Evolutionary conservation across 1,284 basidiomycete species (phyloP).

Genomic region (Entoloma clypeatum): DNA sequence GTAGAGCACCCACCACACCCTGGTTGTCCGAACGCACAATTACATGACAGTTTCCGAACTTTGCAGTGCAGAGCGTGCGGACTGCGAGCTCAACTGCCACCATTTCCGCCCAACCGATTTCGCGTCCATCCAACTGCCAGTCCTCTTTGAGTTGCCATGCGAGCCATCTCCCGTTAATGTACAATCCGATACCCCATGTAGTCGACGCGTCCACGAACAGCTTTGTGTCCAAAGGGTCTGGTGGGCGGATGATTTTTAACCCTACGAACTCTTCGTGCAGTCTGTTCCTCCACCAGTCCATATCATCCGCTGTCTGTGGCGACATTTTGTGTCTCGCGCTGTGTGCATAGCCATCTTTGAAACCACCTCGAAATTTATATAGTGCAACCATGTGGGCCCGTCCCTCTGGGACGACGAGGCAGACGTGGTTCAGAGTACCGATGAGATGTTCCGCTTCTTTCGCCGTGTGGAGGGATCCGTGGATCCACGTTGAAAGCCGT

Average conservation of each 20-base stretch:
- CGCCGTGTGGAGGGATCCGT: not conserved
- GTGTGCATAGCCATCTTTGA: not conserved
- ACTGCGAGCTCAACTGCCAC: constrained; percentile 33
- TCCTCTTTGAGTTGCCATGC: constrained; percentile 4
- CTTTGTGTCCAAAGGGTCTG: not conserved
- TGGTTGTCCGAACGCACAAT: constrained; percentile 23
- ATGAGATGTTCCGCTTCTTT: constrained; percentile 15
- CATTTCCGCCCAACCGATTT: constrained; percentile 40
- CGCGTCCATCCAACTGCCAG: not conserved
- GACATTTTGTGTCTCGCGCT: not conserved
- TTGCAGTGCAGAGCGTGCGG: not conserved
- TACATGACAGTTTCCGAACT: constrained; percentile 12
- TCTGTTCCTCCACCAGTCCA: constrained; percentile 5
- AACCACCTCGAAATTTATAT: constrained; percentile 6
- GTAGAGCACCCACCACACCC: constrained; percentile 22
- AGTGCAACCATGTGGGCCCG: constrained; percentile 2
- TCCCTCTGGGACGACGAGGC: not conserved
- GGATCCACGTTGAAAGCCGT: not conserved
- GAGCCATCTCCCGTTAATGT: constrained; percentile 2
- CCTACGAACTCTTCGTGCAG: not conserved
- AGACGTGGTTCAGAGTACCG: constrained; percentile 26
- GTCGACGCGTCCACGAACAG: constrained; percentile 8
- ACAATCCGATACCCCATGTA: constrained; percentile 6
- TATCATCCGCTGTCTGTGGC: not conserved
- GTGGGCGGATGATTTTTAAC: not conserved